Evolutionary conservation across 805 yeast genomes (phyloP), one percentile per base, ranked within the genome.

Genomic region (Suhomyces vadensis): DNA sequence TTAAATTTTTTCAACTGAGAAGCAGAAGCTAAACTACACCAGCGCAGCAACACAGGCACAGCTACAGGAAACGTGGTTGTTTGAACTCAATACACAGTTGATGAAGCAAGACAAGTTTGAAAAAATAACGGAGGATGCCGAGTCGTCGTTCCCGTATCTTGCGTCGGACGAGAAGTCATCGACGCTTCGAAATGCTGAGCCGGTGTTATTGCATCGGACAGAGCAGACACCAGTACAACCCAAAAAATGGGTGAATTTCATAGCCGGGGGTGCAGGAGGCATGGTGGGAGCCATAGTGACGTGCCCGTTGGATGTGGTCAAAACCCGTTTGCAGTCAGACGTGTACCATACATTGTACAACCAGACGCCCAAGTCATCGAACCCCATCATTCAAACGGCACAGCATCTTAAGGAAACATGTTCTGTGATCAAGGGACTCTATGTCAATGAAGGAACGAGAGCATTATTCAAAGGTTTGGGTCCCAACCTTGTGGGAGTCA

Each of bases 251-350:
- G 89, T 85, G 5, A 92, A 86, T 65, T 87, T 87, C 60, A 87
- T 87, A n/a, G 91, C 95, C 9, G 95, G 94, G 40, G 95, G 96
- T 10, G 63, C 87, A 20, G 99, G 97, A 25, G 99, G 99, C 11
- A 94, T 94, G 97, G 87, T 92, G 23, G 99, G 99, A 20, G 96
- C 99, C 1, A 69, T 92, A 2, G 83, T 82, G 43, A 94, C 99
- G 0, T 85, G 96, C 55, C 99, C 99, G 1, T 79, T 94, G 49
- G 99, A 91, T 64, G 95, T 94, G 39, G 97, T 94, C 27, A 94
- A 94, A 61, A 94, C 99, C 0, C 77, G 99, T 57, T 69, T 94
- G 43, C 99, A 94, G 63, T 85, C 96, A 48, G 96, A 90, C 58
- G 87, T 85, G 5, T 91, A 85, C 55, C 78, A 77, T 50, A 67